Evolutionary conservation across 2,329 filamentous ascomycete species (phyloP).

Genomic region (Fusarium humuli): DNA sequence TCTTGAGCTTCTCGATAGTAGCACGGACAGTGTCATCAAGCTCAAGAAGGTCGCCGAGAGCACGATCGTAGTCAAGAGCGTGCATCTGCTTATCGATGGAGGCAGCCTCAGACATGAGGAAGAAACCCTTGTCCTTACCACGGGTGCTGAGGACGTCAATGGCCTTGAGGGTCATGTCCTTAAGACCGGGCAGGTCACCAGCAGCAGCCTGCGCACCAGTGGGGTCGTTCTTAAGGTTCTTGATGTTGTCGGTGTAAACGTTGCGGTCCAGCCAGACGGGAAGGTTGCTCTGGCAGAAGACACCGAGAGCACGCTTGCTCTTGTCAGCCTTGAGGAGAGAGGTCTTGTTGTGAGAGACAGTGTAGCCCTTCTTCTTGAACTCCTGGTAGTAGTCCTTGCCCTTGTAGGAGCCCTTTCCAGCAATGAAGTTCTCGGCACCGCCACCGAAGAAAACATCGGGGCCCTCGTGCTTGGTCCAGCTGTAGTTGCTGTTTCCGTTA

Average conservation of each 20-base stretch:
- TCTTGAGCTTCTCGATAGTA: constrained; percentile 76
- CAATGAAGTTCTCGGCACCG: constrained; percentile 83
- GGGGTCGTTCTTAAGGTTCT: constrained; percentile 74
- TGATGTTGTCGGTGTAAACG: constrained; percentile 78
- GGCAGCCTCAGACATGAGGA: constrained; percentile 88
- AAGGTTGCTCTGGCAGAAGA: constrained; percentile 80
- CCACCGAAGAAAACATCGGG: constrained; percentile 87
- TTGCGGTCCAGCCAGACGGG: constrained; percentile 90
- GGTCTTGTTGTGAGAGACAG: constrained; percentile 79
- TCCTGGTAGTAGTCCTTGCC: constrained; percentile 83
- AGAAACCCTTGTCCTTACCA: constrained; percentile 78
- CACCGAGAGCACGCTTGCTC: constrained; percentile 75
- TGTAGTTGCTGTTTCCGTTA: constrained; percentile 81
- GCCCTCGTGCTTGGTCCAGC: constrained; percentile 79
- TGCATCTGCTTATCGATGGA: constrained; percentile 95
- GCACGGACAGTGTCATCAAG: constrained; percentile 85
- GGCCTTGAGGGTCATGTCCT: constrained; percentile 91
- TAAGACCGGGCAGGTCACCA: constrained; percentile 82
- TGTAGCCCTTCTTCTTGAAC: constrained; percentile 79
- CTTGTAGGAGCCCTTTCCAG: constrained; percentile 70
- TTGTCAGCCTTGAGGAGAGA: constrained; percentile 69
- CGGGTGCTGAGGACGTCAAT: constrained; percentile 79
- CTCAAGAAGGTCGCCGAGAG: constrained; percentile 85
- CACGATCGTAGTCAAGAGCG: constrained; percentile 83
- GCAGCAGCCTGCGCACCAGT: constrained; percentile 72